These are phyloP conservation scores for Phallus indusiatus DNA, from an alignment of 768 basidiomycete genomes.

Conservation along the genomic window DNA sequence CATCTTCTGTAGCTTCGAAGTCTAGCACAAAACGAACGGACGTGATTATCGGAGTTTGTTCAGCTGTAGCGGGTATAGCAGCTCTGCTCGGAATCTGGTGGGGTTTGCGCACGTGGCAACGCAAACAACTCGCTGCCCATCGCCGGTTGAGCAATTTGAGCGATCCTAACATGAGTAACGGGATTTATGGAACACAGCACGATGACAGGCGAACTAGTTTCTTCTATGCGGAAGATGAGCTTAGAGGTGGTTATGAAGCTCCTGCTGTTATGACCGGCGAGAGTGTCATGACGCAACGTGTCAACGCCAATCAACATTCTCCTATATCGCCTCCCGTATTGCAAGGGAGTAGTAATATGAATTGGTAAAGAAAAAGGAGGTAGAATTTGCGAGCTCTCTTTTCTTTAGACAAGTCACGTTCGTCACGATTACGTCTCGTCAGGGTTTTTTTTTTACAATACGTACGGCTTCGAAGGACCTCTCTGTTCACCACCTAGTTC, in stretches of 20 bases:
- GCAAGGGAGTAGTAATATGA: slow-evolving; percentile 76
- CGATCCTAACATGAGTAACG: slow-evolving; percentile 68
- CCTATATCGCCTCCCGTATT: slow-evolving; percentile 66
- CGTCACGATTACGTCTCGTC: not conserved
- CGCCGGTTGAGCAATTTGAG: slow-evolving; percentile 68
- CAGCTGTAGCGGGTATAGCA: slow-evolving; percentile 70
- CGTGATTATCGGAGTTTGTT: slow-evolving; percentile 87
- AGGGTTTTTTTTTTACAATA: not conserved
- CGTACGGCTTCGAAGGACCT: not conserved
- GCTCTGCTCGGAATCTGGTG: slow-evolving; percentile 66
- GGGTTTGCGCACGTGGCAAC: slow-evolving; percentile 56
- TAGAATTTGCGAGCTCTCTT: not conserved
- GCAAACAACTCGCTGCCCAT: slow-evolving; percentile 61
- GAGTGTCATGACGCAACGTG: slow-evolving; percentile 42
- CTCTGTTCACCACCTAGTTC: too few species aligned
- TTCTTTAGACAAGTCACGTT: not conserved
- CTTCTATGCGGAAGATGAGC: slow-evolving; percentile 80
- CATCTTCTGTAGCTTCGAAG: slow-evolving; percentile 2
- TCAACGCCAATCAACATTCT: slow-evolving; percentile 33
- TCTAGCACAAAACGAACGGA: slow-evolving; percentile 44
- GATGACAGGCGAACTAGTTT: slow-evolving; percentile 58
- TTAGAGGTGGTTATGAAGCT: slow-evolving; percentile 41
- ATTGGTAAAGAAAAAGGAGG: slow-evolving; percentile 55
- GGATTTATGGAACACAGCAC: slow-evolving; percentile 21
- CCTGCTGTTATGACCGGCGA: slow-evolving; percentile 27